Percentiles rank a stretch among this genome's conserved stretches.
These are phyloP conservation scores for Stemphylium vesicarium DNA, from an alignment of 2,329 filamentous ascomycete genomes.

Conservation along the genomic window DNA sequence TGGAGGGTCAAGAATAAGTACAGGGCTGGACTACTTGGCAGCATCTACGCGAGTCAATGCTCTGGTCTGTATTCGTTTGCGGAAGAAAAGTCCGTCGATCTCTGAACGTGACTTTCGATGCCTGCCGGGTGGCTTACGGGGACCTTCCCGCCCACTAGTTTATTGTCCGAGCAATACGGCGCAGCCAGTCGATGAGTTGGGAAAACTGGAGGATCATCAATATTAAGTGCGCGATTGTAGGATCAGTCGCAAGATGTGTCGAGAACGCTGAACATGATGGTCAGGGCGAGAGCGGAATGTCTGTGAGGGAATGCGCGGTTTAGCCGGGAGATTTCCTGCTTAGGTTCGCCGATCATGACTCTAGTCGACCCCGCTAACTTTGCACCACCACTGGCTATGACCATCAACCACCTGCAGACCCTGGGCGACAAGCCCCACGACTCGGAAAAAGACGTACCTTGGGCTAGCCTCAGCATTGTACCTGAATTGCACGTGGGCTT, in stretches of 20 bases:
- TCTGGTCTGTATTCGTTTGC: neutral
- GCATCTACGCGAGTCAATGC: slow-evolving; percentile 3
- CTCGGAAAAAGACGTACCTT: neutral
- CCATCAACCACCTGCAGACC: neutral
- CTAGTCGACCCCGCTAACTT: neutral
- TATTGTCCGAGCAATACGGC: slow-evolving; percentile 5
- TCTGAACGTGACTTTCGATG: neutral
- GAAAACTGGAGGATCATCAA: too few species aligned
- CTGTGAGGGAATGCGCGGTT: neutral
- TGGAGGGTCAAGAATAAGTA: neutral
- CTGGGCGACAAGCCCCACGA: neutral
- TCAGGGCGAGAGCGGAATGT: neutral
- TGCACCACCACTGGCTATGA: neutral
- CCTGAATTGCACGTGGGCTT: slow-evolving; percentile 6
- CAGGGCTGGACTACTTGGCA: neutral
- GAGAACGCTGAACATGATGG: neutral
- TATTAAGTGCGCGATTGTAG: too few species aligned
- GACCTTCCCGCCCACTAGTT: neutral
- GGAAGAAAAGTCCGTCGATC: slow-evolving; percentile 3
- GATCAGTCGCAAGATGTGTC: neutral
- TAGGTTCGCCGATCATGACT: slow-evolving; percentile 5
- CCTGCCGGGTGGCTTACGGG: slow-evolving; percentile 5
- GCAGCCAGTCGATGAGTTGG: too few species aligned
- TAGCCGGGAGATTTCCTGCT: neutral
- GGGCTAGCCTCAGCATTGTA: slow-evolving; percentile 1